A percentile compares a stretch with the other conserved stretches of the same genome.
phyloP scores from a whole-genome alignment of 2,329 filamentous ascomycete genomes.

The Curvularia sp. region DNA sequence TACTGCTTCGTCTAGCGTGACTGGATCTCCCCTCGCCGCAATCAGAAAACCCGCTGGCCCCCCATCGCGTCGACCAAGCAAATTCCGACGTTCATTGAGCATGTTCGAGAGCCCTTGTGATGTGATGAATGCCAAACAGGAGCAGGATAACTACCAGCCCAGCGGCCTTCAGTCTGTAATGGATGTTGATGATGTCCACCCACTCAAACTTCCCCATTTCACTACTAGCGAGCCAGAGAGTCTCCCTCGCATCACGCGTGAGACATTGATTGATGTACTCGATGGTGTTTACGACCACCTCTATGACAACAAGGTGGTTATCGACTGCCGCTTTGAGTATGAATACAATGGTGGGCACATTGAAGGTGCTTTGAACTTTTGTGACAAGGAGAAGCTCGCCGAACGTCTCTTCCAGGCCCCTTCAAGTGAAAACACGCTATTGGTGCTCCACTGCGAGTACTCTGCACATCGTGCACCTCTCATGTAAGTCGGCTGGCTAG shows the following conservation, averaged over 20 bases:
- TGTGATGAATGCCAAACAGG: slow-evolving; percentile 73
- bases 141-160: slow-evolving; percentile 67
- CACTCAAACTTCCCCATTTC: slow-evolving; percentile 83
- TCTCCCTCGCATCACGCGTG: slow-evolving; percentile 83
- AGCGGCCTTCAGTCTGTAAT: slow-evolving; percentile 75
- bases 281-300: slow-evolving; percentile 80
- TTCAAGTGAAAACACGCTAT: slow-evolving; percentile 75
- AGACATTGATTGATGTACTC: slow-evolving; percentile 84
- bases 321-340: slow-evolving; percentile 98
- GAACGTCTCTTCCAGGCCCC: slow-evolving; percentile 72
- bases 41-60: slow-evolving; percentile 69
- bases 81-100: slow-evolving; percentile 89
- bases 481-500: slow-evolving; percentile 63
- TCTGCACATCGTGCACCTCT: slow-evolving; percentile 94
- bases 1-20: slow-evolving; percentile 63
- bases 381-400: slow-evolving; percentile 89
- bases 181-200: slow-evolving; percentile 80
- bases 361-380: slow-evolving; percentile 91
- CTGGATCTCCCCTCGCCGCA: slow-evolving; percentile 75
- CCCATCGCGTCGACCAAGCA: slow-evolving; percentile 73
- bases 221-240: slow-evolving; percentile 82
- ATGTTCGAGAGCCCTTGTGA: slow-evolving; percentile 97
- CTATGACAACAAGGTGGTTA: slow-evolving; percentile 83
- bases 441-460: slow-evolving; percentile 98
- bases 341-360: slow-evolving; percentile 98